A percentile compares a stretch with the other conserved stretches of the same genome.
Evolutionary conservation across 2,329 filamentous ascomycete species (phyloP).

Genomic region (Pseudogymnoascus destructans): DNA sequence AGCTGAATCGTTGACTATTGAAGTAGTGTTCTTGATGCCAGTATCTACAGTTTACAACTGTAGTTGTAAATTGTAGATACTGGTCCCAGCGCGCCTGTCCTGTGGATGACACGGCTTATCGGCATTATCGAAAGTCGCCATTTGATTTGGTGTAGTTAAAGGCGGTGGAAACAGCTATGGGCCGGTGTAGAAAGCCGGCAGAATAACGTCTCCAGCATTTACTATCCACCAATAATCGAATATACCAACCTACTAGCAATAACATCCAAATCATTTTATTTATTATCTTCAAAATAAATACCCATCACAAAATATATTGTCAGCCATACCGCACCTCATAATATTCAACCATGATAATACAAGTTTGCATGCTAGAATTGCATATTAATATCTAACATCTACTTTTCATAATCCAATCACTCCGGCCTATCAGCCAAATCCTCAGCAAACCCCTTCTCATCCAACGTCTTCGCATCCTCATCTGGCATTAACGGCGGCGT

Average conservation of each 20-base stretch:
- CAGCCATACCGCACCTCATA: neutral
- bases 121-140: conserved; percentile 5
- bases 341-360: neutral
- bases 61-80: neutral
- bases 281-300: neutral
- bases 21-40: neutral
- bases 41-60: neutral
- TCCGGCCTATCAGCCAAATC: conserved; percentile 17
- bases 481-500: conserved; percentile 39
- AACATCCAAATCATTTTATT: too few species aligned
- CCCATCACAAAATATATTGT: neutral
- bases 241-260: too few species aligned
- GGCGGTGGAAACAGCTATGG: neutral
- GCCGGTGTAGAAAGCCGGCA: conserved; percentile 1
- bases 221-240: too few species aligned
- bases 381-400: neutral
- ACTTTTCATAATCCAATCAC: neutral
- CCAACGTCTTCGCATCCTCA: conserved; percentile 37
- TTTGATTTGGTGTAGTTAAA: neutral
- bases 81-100: too few species aligned
- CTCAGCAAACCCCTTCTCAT: conserved; percentile 43
- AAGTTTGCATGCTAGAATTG: neutral
- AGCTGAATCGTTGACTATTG: neutral
- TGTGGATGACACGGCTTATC: neutral
- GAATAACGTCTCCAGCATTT: neutral